A percentile compares a stretch with the other conserved stretches of the same genome.
phyloP scores from a whole-genome alignment of 257 asterid genomes.

The Paulownia fortunei region DNA sequence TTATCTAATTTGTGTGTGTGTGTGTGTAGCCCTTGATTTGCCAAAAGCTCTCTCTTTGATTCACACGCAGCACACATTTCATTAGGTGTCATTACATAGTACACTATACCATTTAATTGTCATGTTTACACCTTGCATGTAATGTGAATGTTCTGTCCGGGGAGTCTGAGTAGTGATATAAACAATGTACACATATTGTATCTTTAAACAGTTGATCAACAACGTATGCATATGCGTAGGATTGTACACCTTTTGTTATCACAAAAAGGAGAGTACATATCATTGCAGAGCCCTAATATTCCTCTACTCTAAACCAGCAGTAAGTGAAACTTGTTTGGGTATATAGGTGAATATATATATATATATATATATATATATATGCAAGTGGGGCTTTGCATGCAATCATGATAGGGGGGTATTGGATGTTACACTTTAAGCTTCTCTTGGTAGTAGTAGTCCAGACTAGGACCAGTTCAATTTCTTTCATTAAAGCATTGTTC shows the following conservation, averaged over 20 bases:
- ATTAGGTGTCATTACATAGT: background rate
- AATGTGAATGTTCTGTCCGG: constrained; percentile 8
- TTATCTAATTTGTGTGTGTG: background rate
- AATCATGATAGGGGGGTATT: constrained; percentile 27
- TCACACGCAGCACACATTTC: constrained; percentile 10
- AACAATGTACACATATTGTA: background rate
- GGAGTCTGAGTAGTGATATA: background rate
- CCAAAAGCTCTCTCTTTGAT: constrained; percentile 5
- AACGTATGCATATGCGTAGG: constrained; percentile 22
- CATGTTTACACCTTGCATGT: constrained; percentile 3
- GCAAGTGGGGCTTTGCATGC: constrained; percentile 35
- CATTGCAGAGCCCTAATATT: constrained; percentile 32
- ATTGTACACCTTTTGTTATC: constrained; percentile 33
- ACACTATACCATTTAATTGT: background rate
- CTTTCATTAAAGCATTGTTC: constrained; percentile 35
- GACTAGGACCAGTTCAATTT: constrained; percentile 38
- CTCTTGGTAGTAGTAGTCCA: constrained; percentile 17
- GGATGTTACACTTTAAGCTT: constrained; percentile 41
- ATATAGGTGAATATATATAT: background rate
- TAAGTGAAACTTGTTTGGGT: background rate
- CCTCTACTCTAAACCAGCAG: constrained; percentile 10
- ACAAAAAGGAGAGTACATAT: constrained; percentile 32
- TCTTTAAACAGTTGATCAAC: background rate
- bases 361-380: background rate
- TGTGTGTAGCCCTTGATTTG: background rate